Evolutionary conservation across 441 rosid genomes (phyloP).

Genomic region (Adansonia grandidieri): DNA sequence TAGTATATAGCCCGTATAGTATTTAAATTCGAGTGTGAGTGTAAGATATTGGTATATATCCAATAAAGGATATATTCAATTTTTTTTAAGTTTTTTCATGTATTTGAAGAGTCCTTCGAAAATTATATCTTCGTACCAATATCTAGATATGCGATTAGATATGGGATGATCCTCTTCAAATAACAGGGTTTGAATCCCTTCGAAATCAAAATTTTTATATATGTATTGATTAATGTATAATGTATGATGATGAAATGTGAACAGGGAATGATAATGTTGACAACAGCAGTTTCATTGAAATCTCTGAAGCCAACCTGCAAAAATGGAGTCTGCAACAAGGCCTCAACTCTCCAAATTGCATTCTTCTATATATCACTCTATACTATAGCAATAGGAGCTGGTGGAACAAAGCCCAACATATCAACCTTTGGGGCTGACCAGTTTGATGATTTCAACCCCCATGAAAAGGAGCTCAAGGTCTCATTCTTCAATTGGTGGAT

Average conservation of each 20-base stretch:
- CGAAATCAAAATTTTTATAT: too few relatives aligned
- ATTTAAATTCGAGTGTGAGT: too few relatives aligned
- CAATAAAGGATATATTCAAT: too few relatives aligned
- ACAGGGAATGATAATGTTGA: slow-evolving; percentile 85
- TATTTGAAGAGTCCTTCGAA: too few relatives aligned
- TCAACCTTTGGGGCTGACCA: slow-evolving; percentile 97
- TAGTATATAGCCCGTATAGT: too few relatives aligned
- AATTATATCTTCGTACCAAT: too few relatives aligned
- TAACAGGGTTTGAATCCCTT: too few relatives aligned
- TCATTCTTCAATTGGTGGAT: slow-evolving; percentile 97
- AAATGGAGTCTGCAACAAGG: slow-evolving; percentile 72
- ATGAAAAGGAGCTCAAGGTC: slow-evolving; percentile 66
- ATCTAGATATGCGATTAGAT: too few relatives aligned
- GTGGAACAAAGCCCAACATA: slow-evolving; percentile 89
- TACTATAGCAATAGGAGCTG: slow-evolving; percentile 77
- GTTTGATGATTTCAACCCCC: slow-evolving; percentile 62
- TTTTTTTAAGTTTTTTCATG: too few relatives aligned
- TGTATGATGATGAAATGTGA: background rate
- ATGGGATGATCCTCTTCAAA: too few relatives aligned
- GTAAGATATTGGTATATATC: too few relatives aligned
- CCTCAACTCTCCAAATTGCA: slow-evolving; percentile 57
- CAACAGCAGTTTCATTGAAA: slow-evolving; percentile 74
- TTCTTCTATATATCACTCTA: slow-evolving; percentile 79
- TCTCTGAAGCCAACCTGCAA: slow-evolving; percentile 64
- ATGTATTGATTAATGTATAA: too few relatives aligned